Evolutionary conservation across 257 asterid genomes (phyloP), one percentile per base, ranked within the genome.

Genomic region (Nicotiana otophora): DNA sequence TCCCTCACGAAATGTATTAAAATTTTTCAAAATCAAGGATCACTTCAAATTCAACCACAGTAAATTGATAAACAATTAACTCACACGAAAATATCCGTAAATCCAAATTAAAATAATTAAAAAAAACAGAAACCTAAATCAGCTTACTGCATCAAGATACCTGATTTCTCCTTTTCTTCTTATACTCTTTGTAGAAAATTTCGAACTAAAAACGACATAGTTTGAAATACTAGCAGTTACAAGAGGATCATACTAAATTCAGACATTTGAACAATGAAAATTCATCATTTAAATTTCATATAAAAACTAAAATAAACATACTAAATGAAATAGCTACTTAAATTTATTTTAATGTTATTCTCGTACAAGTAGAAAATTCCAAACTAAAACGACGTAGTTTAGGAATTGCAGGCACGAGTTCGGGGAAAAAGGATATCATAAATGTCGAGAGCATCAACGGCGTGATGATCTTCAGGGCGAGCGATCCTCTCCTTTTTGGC

Each of bases 391-490:
- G 19, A 20, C 36, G 33, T 51, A 67, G n/a, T 23, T 57, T 23
- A 4, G 4, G 7, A 66, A 11, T 74, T 82, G 7, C 34, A 36
- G 20, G 33, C 15, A 60, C 26, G 39, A 28, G 28, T 14, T 30
- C 42, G n/a, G 28, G 19, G 4, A 26, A 82, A 69, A 83, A 93
- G 98, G 98, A 93, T 95, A 95, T 95, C 99, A 84, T 90, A 95
- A 81, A 95, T 92, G 61, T 95, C 98, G 77, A 93, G 97, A 86
- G 98, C 95, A 93, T 95, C 97, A 76, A 92, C 89, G 89, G 91
- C 85, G 91, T 91, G 92, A 42, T 83, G 83, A 55, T 88, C 92
- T 77, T 89, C 92, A 61, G 86, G 54, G 86, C 98, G 95, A 79
- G 87, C 88, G 65, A 78, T 76, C 64, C 97, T 88, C 80, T 92